These are phyloP conservation scores for Rhodomyrtus psidioides DNA, from an alignment of 441 rosid genomes.

Conservation along the genomic window DNA sequence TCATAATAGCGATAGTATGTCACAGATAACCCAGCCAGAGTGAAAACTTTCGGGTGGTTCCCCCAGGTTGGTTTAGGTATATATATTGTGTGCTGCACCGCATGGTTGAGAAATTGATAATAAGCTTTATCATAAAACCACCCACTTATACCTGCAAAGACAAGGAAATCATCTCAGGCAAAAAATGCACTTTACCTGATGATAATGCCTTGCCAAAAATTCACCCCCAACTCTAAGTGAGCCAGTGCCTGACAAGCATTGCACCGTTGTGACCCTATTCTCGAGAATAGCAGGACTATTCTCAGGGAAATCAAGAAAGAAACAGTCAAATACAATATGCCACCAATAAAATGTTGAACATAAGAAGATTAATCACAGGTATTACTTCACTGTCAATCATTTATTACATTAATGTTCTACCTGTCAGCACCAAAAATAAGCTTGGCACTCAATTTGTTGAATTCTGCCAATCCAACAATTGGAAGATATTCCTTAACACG, in stretches of 20 bases:
- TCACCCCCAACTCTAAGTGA: conserved; percentile 17
- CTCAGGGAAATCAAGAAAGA: background rate
- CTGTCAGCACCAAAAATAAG: conserved; percentile 19
- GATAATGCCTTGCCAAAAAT: conserved; percentile 13
- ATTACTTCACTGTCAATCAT: background rate
- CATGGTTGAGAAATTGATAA: background rate
- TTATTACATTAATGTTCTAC: background rate
- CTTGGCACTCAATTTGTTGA: conserved; percentile 19
- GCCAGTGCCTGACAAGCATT: conserved; percentile 21
- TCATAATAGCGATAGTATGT: conserved; percentile 12
- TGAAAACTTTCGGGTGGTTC: conserved; percentile 11
- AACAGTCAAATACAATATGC: background rate
- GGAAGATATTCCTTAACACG: conserved; percentile 19
- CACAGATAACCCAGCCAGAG: conserved; percentile 16
- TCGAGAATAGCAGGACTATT: conserved; percentile 13
- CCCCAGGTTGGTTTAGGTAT: conserved; percentile 21
- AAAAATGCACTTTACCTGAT: conserved; percentile 1
- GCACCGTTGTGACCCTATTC: conserved; percentile 16
- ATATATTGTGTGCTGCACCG: conserved; percentile 8
- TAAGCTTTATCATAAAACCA: background rate
- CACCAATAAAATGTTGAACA: background rate
- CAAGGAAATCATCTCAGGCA: background rate
- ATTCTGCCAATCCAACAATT: conserved; percentile 17
- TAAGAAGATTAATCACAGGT: background rate
- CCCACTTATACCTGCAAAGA: background rate